Percentiles rank a stretch among this genome's conserved stretches.
Evolutionary conservation across 441 rosid genomes (phyloP).

Genomic region (Populus hybrid): DNA sequence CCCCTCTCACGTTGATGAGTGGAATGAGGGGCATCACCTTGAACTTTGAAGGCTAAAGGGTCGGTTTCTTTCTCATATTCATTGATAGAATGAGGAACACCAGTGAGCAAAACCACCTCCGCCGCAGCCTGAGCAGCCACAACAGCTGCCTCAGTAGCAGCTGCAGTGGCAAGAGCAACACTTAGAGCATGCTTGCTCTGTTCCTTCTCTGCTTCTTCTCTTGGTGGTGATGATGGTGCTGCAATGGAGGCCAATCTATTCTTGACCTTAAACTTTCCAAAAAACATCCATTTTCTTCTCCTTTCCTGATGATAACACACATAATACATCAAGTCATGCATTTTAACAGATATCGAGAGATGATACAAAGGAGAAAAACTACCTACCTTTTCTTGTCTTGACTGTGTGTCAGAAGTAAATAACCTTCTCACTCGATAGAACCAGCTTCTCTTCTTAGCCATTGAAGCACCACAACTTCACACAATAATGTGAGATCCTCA

Average conservation of each 20-base stretch:
- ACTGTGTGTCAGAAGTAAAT: slow-evolving; percentile 48
- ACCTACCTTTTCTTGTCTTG: slow-evolving; percentile 61
- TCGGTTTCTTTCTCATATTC: slow-evolving; percentile 27
- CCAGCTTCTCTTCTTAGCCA: slow-evolving; percentile 78
- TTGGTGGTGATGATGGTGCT: slow-evolving; percentile 42
- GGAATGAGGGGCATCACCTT: slow-evolving; percentile 14
- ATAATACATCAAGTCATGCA: not conserved
- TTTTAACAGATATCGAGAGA: not conserved
- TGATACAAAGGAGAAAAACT: not conserved
- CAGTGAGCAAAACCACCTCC: slow-evolving; percentile 47
- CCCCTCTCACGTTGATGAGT: slow-evolving; percentile 20
- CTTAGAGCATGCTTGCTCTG: slow-evolving; percentile 42
- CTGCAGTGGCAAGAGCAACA: slow-evolving; percentile 50
- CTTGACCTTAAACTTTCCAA: slow-evolving; percentile 52
- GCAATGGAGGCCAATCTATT: slow-evolving; percentile 47
- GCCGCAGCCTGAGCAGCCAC: slow-evolving; percentile 52
- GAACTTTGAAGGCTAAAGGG: slow-evolving; percentile 12
- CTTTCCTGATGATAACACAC: slow-evolving; percentile 46
- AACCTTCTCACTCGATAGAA: slow-evolving; percentile 60
- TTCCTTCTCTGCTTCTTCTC: slow-evolving; percentile 34
- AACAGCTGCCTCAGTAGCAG: slow-evolving; percentile 55
- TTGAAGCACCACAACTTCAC: slow-evolving; percentile 41
- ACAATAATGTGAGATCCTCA: not conserved
- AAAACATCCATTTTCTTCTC: slow-evolving; percentile 68
- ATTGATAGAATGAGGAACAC: slow-evolving; percentile 27